A percentile compares a stretch with the other conserved stretches of the same genome.
phyloP scores from a whole-genome alignment of 78 protist genomes.

The Dictyostelium capitatum region DNA sequence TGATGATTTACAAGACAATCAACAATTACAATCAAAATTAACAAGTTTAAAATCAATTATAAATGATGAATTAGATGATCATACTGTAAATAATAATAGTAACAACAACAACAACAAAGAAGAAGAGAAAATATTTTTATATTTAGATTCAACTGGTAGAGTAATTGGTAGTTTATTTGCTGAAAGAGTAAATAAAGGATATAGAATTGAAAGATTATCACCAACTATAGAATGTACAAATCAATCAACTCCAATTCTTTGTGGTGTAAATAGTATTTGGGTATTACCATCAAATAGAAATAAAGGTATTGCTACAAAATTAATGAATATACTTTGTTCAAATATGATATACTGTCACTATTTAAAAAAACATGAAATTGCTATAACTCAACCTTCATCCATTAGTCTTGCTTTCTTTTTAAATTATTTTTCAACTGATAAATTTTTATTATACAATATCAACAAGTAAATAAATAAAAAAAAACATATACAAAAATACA shows the following conservation, averaged over 20 bases:
- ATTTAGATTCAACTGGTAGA: conserved; percentile 28
- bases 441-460: conserved; percentile 41
- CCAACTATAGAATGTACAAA: conserved; percentile 24
- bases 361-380: conserved; percentile 24
- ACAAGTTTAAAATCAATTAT: conserved; percentile 19
- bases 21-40: neutral
- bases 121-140: conserved; percentile 49
- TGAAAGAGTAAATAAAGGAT: conserved; percentile 34
- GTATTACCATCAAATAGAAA: conserved; percentile 5
- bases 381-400: conserved; percentile 37
- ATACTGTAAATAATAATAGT: neutral
- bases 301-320: conserved; percentile 50
- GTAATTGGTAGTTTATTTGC: conserved; percentile 51
- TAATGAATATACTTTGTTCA: conserved; percentile 26
- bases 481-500: too few species aligned
- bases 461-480: neutral
- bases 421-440: conserved; percentile 27
- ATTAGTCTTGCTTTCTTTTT: conserved; percentile 30
- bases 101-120: neutral
- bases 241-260: neutral
- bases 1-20: neutral
- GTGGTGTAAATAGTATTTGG: conserved; percentile 72
- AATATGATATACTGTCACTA: conserved; percentile 44
- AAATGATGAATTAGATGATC: conserved; percentile 32
- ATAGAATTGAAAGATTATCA: neutral